Evolutionary conservation across 2,329 filamentous ascomycete species (phyloP).

Genomic region (Stachybotrys chartarum): DNA sequence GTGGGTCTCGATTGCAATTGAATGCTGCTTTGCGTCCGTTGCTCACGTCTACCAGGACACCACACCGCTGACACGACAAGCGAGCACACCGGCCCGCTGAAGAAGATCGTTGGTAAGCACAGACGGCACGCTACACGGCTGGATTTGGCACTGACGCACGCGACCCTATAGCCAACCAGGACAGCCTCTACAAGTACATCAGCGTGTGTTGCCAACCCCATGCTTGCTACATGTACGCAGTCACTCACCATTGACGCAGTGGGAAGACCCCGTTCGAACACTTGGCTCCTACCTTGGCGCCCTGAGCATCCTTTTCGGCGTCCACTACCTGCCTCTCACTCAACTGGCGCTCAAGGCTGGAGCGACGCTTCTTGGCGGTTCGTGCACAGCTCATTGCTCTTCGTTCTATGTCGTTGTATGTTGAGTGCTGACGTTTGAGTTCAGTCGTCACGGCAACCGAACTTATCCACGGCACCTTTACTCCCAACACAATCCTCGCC

Average conservation of each 20-base stretch:
- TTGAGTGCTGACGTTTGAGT: not conserved
- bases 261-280: slow-evolving; percentile 13
- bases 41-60: not conserved
- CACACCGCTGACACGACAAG: not conserved
- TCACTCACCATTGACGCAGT: slow-evolving; percentile 3
- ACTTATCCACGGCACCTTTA: slow-evolving; percentile 9
- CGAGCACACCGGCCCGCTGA: slow-evolving; percentile 7
- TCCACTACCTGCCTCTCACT: slow-evolving; percentile 11
- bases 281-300: slow-evolving; percentile 11
- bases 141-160: not conserved
- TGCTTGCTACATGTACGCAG: not conserved
- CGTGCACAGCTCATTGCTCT: not conserved
- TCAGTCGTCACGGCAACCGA: slow-evolving; percentile 9
- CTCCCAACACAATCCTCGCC: slow-evolving; percentile 9
- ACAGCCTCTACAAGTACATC: slow-evolving; percentile 15
- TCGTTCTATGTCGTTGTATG: not conserved
- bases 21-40: not conserved
- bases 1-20: slow-evolving; percentile 1
- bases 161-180: slow-evolving; percentile 7
- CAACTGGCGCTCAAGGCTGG: slow-evolving; percentile 7
- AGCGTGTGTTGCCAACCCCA: slow-evolving; percentile 6
- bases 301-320: slow-evolving; percentile 7
- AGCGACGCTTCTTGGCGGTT: slow-evolving; percentile 11
- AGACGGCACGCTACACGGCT: not conserved
- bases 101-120: slow-evolving; percentile 10